Percentiles rank a stretch among this genome's conserved stretches.
phyloP scores from a whole-genome alignment of 805 yeast genomes.

The Sugiyamaella marilandica region DNA sequence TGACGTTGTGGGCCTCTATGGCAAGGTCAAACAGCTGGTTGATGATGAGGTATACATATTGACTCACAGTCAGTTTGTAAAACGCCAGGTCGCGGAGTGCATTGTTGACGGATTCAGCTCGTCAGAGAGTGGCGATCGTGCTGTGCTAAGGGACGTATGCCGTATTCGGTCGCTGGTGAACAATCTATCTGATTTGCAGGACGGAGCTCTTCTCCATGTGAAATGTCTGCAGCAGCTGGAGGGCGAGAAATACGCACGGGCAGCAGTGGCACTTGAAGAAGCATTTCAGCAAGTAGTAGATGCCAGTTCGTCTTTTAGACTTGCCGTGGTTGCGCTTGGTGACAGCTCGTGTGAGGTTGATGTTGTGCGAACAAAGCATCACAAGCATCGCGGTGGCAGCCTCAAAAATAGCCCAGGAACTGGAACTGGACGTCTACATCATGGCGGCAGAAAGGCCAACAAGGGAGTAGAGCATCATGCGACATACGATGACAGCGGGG shows the following conservation, averaged over 20 bases:
- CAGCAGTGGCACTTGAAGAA: not conserved
- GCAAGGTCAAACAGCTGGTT: slow-evolving; percentile 5
- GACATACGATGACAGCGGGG: not conserved
- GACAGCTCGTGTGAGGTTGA: slow-evolving; percentile 4
- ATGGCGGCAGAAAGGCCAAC: not conserved
- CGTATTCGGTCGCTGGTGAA: not conserved
- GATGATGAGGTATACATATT: slow-evolving; percentile 9
- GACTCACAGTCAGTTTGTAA: not conserved
- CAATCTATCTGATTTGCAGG: not conserved
- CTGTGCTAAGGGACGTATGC: not conserved
- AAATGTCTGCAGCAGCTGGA: slow-evolving; percentile 1
- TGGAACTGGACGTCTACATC: too few relatives aligned
- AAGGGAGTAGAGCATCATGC: not conserved
- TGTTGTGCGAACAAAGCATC: not conserved
- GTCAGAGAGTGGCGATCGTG: not conserved
- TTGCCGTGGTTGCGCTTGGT: slow-evolving; percentile 14
- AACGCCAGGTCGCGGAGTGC: not conserved
- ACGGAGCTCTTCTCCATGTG: slow-evolving; percentile 8
- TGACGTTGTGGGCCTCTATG: slow-evolving; percentile 12
- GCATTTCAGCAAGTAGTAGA: slow-evolving; percentile 9
- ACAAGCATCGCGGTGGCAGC: not conserved
- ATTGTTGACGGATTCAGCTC: not conserved
- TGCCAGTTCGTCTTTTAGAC: not conserved
- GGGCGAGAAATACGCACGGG: not conserved
- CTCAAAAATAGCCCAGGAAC: not conserved